phyloP scores from a whole-genome alignment of 2,329 filamentous ascomycete species.

The Beauveria pseudobassiana region DNA sequence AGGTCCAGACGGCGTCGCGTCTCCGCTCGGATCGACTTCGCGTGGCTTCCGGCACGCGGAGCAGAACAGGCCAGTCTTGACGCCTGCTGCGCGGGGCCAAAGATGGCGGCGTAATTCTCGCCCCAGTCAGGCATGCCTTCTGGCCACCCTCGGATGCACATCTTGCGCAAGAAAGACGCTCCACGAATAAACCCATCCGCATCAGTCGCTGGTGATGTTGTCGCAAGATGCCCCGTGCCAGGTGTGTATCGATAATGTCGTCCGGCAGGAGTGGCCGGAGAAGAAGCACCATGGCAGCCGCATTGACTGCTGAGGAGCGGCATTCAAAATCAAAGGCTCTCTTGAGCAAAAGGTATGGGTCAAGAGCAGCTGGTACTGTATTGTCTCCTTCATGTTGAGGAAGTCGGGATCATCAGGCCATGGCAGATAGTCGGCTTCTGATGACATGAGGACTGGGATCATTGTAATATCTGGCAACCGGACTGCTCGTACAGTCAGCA shows the following conservation, averaged over 20 bases:
- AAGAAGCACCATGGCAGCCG: slow-evolving; percentile 53
- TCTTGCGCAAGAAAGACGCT: slow-evolving; percentile 55
- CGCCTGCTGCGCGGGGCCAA: slow-evolving; percentile 46
- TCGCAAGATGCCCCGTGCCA: slow-evolving; percentile 48
- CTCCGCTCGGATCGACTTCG: slow-evolving; percentile 40
- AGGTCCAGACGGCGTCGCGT: slow-evolving; percentile 47
- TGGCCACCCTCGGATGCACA: slow-evolving; percentile 52
- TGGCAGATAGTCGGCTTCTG: slow-evolving; percentile 51
- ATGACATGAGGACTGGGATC: slow-evolving; percentile 36
- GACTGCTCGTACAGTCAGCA: slow-evolving; percentile 21
- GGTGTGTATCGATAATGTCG: slow-evolving; percentile 46
- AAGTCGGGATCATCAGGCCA: slow-evolving; percentile 52
- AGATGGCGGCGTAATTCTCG: slow-evolving; percentile 47
- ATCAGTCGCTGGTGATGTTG: slow-evolving; percentile 55
- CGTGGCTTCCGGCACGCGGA: slow-evolving; percentile 48
- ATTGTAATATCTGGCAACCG: slow-evolving; percentile 24
- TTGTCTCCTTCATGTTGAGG: slow-evolving; percentile 28
- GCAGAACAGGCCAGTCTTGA: slow-evolving; percentile 48
- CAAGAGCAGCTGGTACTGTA: slow-evolving; percentile 33
- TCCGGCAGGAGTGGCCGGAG: slow-evolving; percentile 50
- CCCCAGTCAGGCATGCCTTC: slow-evolving; percentile 44
- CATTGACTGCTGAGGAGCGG: slow-evolving; percentile 48
- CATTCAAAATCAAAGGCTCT: slow-evolving; percentile 50
- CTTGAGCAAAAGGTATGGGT: slow-evolving; percentile 47
- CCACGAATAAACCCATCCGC: slow-evolving; percentile 51